These are phyloP conservation scores for Xylaria digitata DNA, from an alignment of 2,329 filamentous ascomycete genomes.

Conservation along the genomic window DNA sequence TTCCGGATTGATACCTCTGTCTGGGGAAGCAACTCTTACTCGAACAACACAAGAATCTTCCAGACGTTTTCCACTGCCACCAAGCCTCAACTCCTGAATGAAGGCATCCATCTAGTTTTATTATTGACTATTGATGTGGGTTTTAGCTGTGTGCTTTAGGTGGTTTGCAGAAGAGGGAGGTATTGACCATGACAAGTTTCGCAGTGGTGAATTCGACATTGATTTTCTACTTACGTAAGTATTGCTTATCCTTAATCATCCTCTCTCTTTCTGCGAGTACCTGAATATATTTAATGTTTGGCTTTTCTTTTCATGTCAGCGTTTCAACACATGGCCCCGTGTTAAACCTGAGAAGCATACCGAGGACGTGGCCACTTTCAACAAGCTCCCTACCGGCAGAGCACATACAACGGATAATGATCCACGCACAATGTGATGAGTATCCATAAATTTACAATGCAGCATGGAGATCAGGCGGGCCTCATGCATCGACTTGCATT, in stretches of 20 bases:
- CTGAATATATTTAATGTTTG: too few relatives aligned
- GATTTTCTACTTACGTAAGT: too few relatives aligned
- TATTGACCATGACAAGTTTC: too few relatives aligned
- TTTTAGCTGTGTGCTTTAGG: background rate
- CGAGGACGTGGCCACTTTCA: background rate
- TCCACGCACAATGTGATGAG: background rate
- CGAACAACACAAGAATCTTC: background rate
- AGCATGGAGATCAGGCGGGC: conserved; percentile 4
- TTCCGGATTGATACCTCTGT: background rate
- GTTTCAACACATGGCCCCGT: background rate
- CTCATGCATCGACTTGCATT: conserved; percentile 1
- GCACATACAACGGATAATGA: background rate
- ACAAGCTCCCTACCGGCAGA: background rate
- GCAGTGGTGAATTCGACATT: too few relatives aligned
- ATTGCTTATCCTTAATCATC: too few relatives aligned
- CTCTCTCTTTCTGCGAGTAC: too few relatives aligned
- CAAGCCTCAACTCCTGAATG: background rate
- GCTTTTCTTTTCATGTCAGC: background rate
- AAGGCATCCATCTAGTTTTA: background rate
- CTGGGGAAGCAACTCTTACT: background rate
- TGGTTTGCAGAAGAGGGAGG: background rate
- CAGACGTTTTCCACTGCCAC: background rate
- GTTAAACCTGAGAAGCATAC: background rate
- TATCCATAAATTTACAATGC: background rate
- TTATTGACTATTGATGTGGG: too few relatives aligned